Evolutionary conservation across 257 asterid species (phyloP).

Genomic region (Henckelia pumila): DNA sequence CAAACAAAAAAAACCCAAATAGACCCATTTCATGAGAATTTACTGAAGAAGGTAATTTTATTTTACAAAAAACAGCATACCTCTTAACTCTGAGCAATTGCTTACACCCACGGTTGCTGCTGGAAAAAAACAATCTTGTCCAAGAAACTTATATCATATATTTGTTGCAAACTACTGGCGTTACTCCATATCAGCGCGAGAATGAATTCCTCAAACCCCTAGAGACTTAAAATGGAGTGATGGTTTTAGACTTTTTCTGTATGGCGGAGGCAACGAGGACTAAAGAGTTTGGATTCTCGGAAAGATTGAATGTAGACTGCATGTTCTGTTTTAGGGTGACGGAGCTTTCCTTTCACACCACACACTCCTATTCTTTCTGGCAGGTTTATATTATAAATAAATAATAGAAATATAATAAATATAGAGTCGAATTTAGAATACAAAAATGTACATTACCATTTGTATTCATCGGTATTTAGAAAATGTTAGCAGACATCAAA

Average conservation of each 20-base stretch:
- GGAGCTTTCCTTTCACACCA: slow-evolving; percentile 11
- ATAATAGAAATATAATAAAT: not conserved
- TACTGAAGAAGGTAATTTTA: not conserved
- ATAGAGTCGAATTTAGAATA: too few species aligned
- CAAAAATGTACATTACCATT: too few species aligned
- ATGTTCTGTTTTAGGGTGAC: slow-evolving; percentile 15
- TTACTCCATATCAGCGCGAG: not conserved
- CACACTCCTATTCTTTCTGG: too few species aligned
- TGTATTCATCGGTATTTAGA: too few species aligned
- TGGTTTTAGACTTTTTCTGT: slow-evolving; percentile 10
- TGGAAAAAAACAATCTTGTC: not conserved
- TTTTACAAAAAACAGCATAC: not conserved
- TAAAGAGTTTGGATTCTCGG: slow-evolving; percentile 27
- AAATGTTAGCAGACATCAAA: too few species aligned
- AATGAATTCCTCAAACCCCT: not conserved
- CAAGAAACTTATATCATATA: not conserved
- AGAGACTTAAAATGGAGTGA: slow-evolving; percentile 15
- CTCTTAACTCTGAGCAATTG: not conserved
- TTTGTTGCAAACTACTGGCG: not conserved
- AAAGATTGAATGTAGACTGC: slow-evolving; percentile 10
- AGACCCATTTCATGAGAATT: not conserved
- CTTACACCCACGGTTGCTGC: too few species aligned
- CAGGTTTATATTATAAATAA: too few species aligned
- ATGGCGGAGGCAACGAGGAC: slow-evolving; percentile 40
- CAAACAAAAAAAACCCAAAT: not conserved